Conservation (phyloP, 306 rosid genomes). For the Geum urbanum region DNA sequence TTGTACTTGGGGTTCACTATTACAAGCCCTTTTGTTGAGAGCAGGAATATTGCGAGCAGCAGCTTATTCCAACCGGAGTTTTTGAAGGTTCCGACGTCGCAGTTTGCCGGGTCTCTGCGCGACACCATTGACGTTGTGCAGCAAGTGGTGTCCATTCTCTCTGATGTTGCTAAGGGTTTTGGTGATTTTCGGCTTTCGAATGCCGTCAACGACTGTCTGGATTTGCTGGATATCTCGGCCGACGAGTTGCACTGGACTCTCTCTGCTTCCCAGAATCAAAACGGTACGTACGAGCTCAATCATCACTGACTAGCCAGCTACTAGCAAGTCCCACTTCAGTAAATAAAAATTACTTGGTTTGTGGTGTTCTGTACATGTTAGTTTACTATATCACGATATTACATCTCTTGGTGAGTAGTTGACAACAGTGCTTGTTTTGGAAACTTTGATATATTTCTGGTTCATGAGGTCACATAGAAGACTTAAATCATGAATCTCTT, state of each 20-base stretch:
- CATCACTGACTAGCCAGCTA: not conserved
- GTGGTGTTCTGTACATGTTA: not conserved
- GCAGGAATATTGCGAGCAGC: constrained; percentile 1
- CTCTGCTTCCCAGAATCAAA: constrained; percentile 51
- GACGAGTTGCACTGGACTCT: constrained; percentile 51
- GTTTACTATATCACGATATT: too few relatives aligned
- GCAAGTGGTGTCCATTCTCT: constrained; percentile 45
- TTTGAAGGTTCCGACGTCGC: constrained; percentile 42
- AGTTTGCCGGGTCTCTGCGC: constrained; percentile 36
- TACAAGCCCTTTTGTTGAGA: not conserved
- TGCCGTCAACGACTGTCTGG: constrained; percentile 70
- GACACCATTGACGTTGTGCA: constrained; percentile 27
- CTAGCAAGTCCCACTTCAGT: too few relatives aligned
- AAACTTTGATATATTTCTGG: not conserved
- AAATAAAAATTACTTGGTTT: not conserved
- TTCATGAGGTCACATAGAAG: constrained; percentile 6
- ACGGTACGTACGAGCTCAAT: constrained; percentile 21
- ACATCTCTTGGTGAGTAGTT: not conserved
- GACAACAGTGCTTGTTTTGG: not conserved
- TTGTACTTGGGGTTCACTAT: not conserved
- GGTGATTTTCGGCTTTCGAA: constrained; percentile 48
- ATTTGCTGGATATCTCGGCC: constrained; percentile 53
- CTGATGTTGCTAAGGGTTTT: constrained; percentile 30
- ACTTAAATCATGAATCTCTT: not conserved
- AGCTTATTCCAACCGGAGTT: constrained; percentile 10